Conservation (phyloP, 352 stramenopile genomes). For the Globisporangium iwayamae region DNA sequence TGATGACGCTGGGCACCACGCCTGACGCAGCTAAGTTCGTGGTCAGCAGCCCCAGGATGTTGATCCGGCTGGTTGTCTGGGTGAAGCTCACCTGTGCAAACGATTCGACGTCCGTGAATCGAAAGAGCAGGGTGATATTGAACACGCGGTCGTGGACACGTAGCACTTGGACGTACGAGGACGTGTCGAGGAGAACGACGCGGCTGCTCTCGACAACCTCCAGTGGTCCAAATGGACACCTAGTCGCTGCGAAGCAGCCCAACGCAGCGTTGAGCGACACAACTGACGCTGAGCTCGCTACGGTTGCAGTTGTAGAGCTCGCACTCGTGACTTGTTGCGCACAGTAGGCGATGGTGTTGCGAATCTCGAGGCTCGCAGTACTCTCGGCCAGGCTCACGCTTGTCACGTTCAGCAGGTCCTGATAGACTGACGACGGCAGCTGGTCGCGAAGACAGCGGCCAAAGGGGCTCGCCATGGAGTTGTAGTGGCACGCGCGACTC, state of each 20-base stretch:
- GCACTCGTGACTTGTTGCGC: background rate
- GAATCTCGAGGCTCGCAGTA: background rate
- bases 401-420: conserved; percentile 1
- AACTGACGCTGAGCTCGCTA: background rate
- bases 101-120: background rate
- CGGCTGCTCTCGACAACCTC: conserved; percentile 7
- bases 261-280: conserved; percentile 9
- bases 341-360: conserved; percentile 11
- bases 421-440: background rate
- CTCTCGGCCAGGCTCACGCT: background rate
- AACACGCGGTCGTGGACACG: conserved; percentile 11
- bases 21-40: background rate
- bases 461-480: conserved; percentile 10
- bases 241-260: conserved; percentile 15
- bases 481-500: conserved; percentile 17
- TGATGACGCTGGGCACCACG: background rate
- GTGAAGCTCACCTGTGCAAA: background rate
- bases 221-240: conserved; percentile 24
- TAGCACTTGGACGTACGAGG: conserved; percentile 19
- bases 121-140: conserved; percentile 11
- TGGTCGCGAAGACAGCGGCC: conserved; percentile 15
- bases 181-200: conserved; percentile 13
- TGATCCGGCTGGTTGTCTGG: background rate
- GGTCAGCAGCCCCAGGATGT: background rate
- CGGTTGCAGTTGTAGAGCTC: background rate